Conservation (phyloP, 192 early-diverging fungal species). For the Coemansia sp. region DNA sequence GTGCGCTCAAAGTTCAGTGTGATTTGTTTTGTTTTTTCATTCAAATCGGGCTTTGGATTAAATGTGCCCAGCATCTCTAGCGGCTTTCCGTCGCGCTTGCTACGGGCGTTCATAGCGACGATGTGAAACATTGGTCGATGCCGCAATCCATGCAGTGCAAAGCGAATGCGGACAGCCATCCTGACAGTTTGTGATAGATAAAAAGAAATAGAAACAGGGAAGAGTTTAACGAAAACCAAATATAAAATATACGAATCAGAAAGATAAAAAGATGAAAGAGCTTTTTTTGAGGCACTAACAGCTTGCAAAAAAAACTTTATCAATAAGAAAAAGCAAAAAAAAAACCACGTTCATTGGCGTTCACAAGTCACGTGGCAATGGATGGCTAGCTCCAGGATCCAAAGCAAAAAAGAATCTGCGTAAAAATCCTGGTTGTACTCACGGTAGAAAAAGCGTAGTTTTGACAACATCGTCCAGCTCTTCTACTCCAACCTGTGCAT, state of each 20-base stretch:
- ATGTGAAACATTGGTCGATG: constrained; percentile 94
- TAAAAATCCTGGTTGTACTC: background rate
- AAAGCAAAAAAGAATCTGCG: no score
- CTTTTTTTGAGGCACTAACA: no score
- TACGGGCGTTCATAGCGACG: constrained; percentile 81
- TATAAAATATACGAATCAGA: background rate
- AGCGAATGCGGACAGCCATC: constrained; percentile 82
- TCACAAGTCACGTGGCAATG: no score
- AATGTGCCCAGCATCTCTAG: constrained; percentile 91
- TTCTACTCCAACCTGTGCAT: constrained; percentile 69
- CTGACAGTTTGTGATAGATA: constrained; percentile 1
- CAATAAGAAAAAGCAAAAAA: no score
- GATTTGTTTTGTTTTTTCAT: constrained; percentile 77
- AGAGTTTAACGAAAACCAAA: background rate
- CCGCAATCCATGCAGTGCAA: constrained; percentile 86
- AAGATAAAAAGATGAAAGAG: background rate
- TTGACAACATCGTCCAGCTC: constrained; percentile 68
- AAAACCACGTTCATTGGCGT: no score
- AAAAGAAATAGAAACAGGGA: background rate
- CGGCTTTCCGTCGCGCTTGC: constrained; percentile 81
- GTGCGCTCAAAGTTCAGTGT: constrained; percentile 83
- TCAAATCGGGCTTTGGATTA: constrained; percentile 76
- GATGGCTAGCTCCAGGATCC: no score
- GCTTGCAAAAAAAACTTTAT: no score
- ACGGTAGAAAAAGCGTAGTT: constrained; percentile 9